These are phyloP conservation scores for Lippia alba DNA, from an alignment of 305 asterid species.

Conservation along the genomic window DNA sequence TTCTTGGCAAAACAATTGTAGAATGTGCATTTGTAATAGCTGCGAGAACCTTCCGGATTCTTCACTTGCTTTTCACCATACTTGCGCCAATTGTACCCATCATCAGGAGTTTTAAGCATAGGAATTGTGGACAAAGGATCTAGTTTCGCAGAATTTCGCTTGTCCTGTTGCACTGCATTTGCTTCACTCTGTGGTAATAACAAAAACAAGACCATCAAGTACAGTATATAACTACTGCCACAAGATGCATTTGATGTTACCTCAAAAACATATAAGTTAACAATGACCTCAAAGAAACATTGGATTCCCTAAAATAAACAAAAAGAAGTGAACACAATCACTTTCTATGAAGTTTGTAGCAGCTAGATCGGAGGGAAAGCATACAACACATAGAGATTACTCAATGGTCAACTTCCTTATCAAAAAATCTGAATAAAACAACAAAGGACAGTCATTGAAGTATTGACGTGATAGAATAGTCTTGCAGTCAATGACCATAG, in stretches of 20 bases:
- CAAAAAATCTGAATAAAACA: conserved; percentile 4
- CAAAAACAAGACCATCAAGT: conserved; percentile 22
- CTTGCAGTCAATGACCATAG: conserved; percentile 6
- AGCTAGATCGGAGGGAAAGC: conserved; percentile 9
- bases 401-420: conserved; percentile 14
- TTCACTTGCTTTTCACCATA: conserved; percentile 94
- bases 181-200: conserved; percentile 53
- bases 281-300: neutral
- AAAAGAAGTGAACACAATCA: neutral
- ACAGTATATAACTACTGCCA: conserved; percentile 18
- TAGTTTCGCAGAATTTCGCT: conserved; percentile 41
- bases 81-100: conserved; percentile 94
- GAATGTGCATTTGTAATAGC: conserved; percentile 84
- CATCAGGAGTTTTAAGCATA: conserved; percentile 56
- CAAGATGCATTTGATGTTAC: conserved; percentile 11
- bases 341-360: neutral
- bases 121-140: conserved; percentile 46
- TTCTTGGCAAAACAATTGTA: conserved; percentile 80
- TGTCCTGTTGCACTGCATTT: conserved; percentile 38
- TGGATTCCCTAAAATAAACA: conserved; percentile 14
- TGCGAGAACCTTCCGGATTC: conserved; percentile 88
- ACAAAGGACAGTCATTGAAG: conserved; percentile 9
- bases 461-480: conserved; percentile 1
- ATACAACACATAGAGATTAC: conserved; percentile 8
- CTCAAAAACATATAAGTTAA: conserved; percentile 10